Percentiles rank a stretch among this genome's conserved stretches.
Conservation (phyloP, 164 flowering plant species). For the Vitis cinerea region DNA sequence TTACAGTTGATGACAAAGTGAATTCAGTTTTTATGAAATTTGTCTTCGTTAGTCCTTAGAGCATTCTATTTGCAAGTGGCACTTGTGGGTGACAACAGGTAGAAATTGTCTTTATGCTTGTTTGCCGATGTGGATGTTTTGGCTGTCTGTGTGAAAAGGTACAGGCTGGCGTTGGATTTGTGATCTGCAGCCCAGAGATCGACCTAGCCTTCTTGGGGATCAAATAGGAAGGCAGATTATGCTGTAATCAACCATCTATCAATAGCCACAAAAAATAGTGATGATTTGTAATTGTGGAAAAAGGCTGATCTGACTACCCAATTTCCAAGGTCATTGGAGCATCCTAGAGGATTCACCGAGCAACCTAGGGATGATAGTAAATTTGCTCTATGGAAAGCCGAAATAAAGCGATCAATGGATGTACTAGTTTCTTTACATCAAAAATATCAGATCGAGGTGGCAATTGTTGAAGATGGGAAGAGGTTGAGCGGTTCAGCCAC, state of each 20-base stretch:
- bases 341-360: background rate
- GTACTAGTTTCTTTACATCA: too few relatives aligned
- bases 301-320: background rate
- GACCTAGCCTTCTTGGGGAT: background rate
- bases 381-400: background rate
- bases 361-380: background rate
- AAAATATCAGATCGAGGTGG: too few relatives aligned
- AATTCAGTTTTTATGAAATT: too few relatives aligned
- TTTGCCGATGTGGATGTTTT: background rate
- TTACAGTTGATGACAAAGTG: background rate
- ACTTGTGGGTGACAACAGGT: background rate
- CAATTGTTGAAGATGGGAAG: background rate
- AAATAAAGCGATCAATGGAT: too few relatives aligned
- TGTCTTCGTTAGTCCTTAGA: background rate
- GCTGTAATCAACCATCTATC: background rate
- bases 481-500: background rate
- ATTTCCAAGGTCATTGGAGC: background rate
- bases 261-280: background rate
- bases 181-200: background rate
- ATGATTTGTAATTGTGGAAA: background rate
- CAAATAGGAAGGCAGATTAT: slow-evolving; percentile 2
- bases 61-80: background rate
- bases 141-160: background rate
- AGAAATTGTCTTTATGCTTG: background rate
- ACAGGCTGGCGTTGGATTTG: background rate